A percentile compares a stretch with the other conserved stretches of the same genome.
These are phyloP conservation scores for Cutaneotrichosporon sp. DNA, from an alignment of 1,284 basidiomycete species.

Conservation along the genomic window DNA sequence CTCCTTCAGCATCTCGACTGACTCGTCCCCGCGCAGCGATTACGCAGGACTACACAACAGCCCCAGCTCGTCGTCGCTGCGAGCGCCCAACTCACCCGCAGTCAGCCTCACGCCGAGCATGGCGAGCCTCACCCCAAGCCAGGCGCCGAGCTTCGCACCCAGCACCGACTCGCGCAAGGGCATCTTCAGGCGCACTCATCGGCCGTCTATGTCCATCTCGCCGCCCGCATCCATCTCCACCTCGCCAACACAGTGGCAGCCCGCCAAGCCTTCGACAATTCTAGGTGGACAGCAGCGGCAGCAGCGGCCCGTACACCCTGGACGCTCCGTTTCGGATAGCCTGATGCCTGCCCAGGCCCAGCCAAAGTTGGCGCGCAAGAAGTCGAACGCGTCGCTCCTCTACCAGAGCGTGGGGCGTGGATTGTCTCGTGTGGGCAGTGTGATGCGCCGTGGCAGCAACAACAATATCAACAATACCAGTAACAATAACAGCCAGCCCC, in stretches of 20 bases:
- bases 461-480: not conserved
- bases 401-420: constrained; percentile 23
- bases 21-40: not conserved
- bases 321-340: not conserved
- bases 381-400: constrained; percentile 24
- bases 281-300: not conserved
- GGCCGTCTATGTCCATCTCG: not conserved
- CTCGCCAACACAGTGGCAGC: not conserved
- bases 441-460: constrained; percentile 23
- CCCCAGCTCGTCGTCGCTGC: not conserved
- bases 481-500: no score
- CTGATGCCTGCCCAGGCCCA: not conserved
- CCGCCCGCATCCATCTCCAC: not conserved
- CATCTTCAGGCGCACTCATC: not conserved
- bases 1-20: not conserved
- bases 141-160: not conserved
- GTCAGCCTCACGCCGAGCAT: not conserved
- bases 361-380: constrained; percentile 14
- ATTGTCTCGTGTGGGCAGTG: constrained; percentile 27
- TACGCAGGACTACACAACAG: not conserved
- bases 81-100: not conserved
- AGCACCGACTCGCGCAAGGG: not conserved
- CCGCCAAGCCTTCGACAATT: not conserved
- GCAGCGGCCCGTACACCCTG: not conserved
- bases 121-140: not conserved